Percentiles rank a stretch among this genome's conserved stretches.
Evolutionary conservation across 345 rosid species (phyloP).

Genomic region (Eutrema yunnanense): DNA sequence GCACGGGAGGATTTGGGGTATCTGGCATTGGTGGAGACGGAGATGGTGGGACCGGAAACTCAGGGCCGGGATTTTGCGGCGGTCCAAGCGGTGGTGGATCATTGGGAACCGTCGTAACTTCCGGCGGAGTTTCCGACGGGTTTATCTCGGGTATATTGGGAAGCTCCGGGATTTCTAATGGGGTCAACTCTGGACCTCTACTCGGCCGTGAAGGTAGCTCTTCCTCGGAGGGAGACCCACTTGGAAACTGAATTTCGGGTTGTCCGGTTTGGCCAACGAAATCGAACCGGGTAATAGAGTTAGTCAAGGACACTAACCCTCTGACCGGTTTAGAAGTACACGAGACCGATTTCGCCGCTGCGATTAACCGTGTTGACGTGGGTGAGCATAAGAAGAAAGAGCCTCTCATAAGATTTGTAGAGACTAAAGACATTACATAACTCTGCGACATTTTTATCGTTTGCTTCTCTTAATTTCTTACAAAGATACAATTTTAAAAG

Average conservation of each 20-base stretch:
- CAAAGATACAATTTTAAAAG: background rate
- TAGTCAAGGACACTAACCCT: background rate
- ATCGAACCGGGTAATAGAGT: background rate
- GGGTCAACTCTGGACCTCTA: constrained; percentile 18
- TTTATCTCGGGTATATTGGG: constrained; percentile 13
- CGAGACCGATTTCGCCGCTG: background rate
- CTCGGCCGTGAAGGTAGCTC: constrained; percentile 24
- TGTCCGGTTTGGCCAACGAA: constrained; percentile 20
- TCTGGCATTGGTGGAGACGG: constrained; percentile 29
- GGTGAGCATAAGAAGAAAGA: background rate
- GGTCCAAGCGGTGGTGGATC: constrained; percentile 30
- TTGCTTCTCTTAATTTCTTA: too few species aligned
- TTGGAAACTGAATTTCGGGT: constrained; percentile 25
- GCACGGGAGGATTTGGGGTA: constrained; percentile 9
- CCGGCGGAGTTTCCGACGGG: constrained; percentile 13
- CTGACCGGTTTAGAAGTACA: background rate
- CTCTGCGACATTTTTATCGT: background rate
- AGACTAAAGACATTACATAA: constrained; percentile 19
- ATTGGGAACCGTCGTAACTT: constrained; percentile 10
- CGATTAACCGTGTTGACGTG: background rate
- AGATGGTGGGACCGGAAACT: constrained; percentile 20
- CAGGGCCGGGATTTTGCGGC: background rate
- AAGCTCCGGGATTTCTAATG: constrained; percentile 23
- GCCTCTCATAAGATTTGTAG: constrained; percentile 8
- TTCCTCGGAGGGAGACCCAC: constrained; percentile 19